A percentile compares a stretch with the other conserved stretches of the same genome.
Conservation (phyloP, 2,329 filamentous ascomycete species). For the Thermoascus crustaceus region DNA sequence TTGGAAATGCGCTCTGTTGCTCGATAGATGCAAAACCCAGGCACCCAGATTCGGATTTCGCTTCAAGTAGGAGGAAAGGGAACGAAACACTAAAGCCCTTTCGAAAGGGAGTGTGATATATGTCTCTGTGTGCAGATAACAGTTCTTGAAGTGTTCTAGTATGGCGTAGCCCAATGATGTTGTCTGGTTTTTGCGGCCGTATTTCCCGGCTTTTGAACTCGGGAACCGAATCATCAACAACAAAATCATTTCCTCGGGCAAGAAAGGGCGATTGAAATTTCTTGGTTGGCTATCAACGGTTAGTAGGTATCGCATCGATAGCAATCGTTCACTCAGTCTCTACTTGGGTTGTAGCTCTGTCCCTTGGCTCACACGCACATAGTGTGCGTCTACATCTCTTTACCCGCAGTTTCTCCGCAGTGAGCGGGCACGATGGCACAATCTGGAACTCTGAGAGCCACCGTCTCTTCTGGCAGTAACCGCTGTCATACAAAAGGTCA, state of each 20-base stretch:
- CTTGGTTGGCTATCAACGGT: no score
- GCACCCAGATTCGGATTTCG: conserved; percentile 13
- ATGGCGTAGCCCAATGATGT: conserved; percentile 2
- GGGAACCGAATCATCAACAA: conserved; percentile 3
- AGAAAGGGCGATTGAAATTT: background rate
- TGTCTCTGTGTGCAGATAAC: background rate
- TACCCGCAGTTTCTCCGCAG: background rate
- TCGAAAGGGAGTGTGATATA: conserved; percentile 1
- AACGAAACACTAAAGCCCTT: conserved; percentile 3
- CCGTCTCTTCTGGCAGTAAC: conserved; percentile 3
- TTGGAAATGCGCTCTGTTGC: conserved; percentile 16
- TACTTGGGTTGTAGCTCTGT: conserved; percentile 1
- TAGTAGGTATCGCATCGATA: no score
- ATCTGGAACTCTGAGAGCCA: background rate
- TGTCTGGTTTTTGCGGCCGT: background rate
- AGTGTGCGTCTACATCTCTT: conserved; percentile 1
- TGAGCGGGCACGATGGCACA: background rate
- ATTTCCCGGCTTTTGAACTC: background rate
- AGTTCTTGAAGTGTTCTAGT: background rate
- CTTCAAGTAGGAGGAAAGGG: conserved; percentile 16
- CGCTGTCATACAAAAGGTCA: background rate
- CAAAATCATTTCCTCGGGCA: background rate
- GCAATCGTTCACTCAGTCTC: no score
- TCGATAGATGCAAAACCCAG: conserved; percentile 13
- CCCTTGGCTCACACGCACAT: background rate